These are phyloP conservation scores for Fusarium algeriense DNA, from an alignment of 2,329 filamentous ascomycete species.

Conservation along the genomic window DNA sequence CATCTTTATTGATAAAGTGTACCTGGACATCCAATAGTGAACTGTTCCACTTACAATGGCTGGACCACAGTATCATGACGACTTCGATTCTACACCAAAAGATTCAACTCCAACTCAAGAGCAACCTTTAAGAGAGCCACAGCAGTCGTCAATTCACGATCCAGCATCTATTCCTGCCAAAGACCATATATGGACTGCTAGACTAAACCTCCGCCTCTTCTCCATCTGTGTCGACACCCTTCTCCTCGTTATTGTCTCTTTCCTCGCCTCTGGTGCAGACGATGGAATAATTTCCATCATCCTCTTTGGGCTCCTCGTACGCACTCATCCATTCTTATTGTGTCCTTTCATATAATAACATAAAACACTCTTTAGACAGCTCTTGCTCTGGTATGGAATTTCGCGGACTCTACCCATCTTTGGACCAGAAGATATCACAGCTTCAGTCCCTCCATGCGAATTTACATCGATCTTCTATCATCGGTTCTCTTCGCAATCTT, in stretches of 20 bases:
- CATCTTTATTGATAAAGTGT: not conserved
- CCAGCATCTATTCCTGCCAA: not conserved
- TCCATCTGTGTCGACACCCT: conserved; percentile 25
- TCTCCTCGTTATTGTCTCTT: conserved; percentile 14
- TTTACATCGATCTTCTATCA: conserved; percentile 7
- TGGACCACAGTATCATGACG: not conserved
- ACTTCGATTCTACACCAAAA: not conserved
- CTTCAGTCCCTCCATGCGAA: not conserved
- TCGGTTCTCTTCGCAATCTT: not conserved
- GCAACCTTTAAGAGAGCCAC: not conserved
- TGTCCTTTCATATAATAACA: not conserved
- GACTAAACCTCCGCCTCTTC: conserved; percentile 29
- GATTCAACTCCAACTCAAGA: not conserved
- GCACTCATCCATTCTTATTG: not conserved
- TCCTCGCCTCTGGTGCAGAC: conserved; percentile 2
- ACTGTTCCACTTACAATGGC: conserved; percentile 5
- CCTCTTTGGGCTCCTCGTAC: conserved; percentile 22
- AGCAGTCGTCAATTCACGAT: not conserved
- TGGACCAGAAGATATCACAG: conserved; percentile 7
- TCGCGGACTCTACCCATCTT: conserved; percentile 7
- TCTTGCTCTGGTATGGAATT: conserved; percentile 17
- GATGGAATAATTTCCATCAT: not conserved
- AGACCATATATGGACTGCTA: conserved; percentile 10
- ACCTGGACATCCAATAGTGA: not conserved
- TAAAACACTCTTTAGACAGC: not conserved